Percentiles rank a stretch among this genome's conserved stretches.
Conservation (phyloP, 129 eudicot genomes). For the Flaveria sonorensis region DNA sequence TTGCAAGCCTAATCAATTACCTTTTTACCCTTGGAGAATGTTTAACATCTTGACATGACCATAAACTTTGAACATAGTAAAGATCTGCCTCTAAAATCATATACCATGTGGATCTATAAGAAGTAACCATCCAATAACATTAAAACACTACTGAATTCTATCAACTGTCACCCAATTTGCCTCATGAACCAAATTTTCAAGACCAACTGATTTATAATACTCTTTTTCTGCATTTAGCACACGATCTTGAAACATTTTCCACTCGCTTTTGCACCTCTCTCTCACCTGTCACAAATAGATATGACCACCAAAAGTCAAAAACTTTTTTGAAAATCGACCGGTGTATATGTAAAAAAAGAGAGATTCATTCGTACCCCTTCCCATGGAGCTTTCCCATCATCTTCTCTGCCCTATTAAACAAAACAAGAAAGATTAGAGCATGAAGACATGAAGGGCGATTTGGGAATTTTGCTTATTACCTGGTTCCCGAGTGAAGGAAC, state of each 20-base stretch:
- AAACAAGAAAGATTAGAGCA: conserved; percentile 14
- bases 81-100: conserved; percentile 24
- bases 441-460: conserved; percentile 1
- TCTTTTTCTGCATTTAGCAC: conserved; percentile 60
- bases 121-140: conserved; percentile 13
- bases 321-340: not conserved
- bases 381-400: conserved; percentile 60
- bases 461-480: conserved; percentile 44
- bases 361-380: conserved; percentile 61
- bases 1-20: conserved; percentile 10
- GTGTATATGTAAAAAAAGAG: not conserved
- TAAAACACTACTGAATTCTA: conserved; percentile 27
- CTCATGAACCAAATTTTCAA: conserved; percentile 41
- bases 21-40: conserved; percentile 27
- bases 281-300: conserved; percentile 57
- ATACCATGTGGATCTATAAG: conserved; percentile 29
- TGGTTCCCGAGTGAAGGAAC: conserved; percentile 87
- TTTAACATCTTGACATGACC: conserved; percentile 15
- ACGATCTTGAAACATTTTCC: conserved; percentile 66
- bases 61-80: conserved; percentile 7
- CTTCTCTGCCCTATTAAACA: conserved; percentile 46
- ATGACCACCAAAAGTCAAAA: conserved; percentile 15
- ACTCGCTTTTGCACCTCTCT: conserved; percentile 66
- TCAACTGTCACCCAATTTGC: conserved; percentile 32
- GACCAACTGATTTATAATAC: conserved; percentile 50